A percentile compares a stretch with the other conserved stretches of the same genome.
Evolutionary conservation across 1,284 basidiomycete species (phyloP).

Genomic region (Wallemia mellicola): DNA sequence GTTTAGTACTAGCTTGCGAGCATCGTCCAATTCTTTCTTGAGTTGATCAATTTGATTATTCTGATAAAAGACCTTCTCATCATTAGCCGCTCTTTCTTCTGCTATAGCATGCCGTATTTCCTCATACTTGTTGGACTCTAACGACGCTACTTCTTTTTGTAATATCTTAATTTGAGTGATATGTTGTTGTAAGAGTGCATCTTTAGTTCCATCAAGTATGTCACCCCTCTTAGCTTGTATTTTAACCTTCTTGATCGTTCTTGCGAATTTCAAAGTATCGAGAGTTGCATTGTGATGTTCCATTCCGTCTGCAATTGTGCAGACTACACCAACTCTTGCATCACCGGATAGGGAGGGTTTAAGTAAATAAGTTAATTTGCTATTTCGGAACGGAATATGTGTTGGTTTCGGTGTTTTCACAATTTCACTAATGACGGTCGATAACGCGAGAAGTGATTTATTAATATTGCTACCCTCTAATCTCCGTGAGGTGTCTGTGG

Average conservation of each 20-base stretch:
- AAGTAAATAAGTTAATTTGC: constrained; percentile 22
- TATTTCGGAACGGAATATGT: constrained; percentile 26
- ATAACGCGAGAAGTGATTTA: constrained; percentile 21
- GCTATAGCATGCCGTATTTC: neutral
- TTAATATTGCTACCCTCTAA: constrained; percentile 28
- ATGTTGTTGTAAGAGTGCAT: neutral
- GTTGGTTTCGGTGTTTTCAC: constrained; percentile 14
- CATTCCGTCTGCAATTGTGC: constrained; percentile 20
- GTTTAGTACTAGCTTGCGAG: neutral
- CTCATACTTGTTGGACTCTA: neutral
- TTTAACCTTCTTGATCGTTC: constrained; percentile 23
- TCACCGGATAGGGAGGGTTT: constrained; percentile 26
- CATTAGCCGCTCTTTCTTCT: neutral
- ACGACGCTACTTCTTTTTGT: neutral
- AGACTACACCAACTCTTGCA: constrained; percentile 25
- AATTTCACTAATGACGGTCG: constrained; percentile 25
- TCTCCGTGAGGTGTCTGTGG: constrained; percentile 21
- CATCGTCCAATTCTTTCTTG: neutral
- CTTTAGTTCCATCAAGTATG: neutral
- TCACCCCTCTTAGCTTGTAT: constrained; percentile 24
- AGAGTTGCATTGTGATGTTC: constrained; percentile 23
- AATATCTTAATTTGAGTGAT: neutral
- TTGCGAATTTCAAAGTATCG: constrained; percentile 26
- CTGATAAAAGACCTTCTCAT: neutral
- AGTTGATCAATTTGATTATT: neutral